A percentile compares a stretch with the other conserved stretches of the same genome.
phyloP scores from a whole-genome alignment of 176 grass and related monocot genomes.

The Phoenix dactylifera region DNA sequence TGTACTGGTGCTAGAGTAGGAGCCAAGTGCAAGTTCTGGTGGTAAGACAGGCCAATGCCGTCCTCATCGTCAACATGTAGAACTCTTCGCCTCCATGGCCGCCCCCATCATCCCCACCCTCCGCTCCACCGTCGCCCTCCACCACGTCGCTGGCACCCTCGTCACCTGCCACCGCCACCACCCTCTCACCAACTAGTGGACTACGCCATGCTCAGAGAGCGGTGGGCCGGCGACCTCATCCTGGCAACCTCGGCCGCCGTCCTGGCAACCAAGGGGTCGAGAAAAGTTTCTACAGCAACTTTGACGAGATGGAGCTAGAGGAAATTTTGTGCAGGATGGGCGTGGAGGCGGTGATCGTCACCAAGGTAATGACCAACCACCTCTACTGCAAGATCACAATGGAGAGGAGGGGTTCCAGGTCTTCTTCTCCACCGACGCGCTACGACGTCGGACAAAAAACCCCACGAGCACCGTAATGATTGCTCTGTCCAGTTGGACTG shows the following conservation, averaged over 20 bases:
- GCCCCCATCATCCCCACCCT: constrained; percentile 30
- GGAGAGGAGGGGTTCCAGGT: too few species aligned
- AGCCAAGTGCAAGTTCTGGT: constrained; percentile 36
- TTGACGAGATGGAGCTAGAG: constrained; percentile 35
- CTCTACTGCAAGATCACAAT: too few species aligned
- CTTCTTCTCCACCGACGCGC: too few species aligned
- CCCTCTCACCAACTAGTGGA: background rate
- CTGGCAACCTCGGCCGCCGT: constrained; percentile 11
- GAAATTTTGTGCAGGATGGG: constrained; percentile 29
- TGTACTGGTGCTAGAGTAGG: too few species aligned
- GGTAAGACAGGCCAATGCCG: constrained; percentile 21
- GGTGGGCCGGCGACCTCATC: constrained; percentile 55
- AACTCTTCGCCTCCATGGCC: constrained; percentile 36
- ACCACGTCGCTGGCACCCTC: constrained; percentile 30
- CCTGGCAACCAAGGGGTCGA: constrained; percentile 32
- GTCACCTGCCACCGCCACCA: constrained; percentile 48
- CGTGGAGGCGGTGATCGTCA: constrained; percentile 39
- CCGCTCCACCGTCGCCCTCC: constrained; percentile 33
- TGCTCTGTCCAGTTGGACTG: too few species aligned
- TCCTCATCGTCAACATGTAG: constrained; percentile 60
- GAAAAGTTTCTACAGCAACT: constrained; percentile 54
- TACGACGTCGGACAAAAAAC: too few species aligned
- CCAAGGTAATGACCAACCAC: too few species aligned
- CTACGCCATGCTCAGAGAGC: constrained; percentile 34
- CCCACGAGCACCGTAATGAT: too few species aligned